phyloP scores from a whole-genome alignment of 768 basidiomycete species.

The Xerocomus spinulosus region DNA sequence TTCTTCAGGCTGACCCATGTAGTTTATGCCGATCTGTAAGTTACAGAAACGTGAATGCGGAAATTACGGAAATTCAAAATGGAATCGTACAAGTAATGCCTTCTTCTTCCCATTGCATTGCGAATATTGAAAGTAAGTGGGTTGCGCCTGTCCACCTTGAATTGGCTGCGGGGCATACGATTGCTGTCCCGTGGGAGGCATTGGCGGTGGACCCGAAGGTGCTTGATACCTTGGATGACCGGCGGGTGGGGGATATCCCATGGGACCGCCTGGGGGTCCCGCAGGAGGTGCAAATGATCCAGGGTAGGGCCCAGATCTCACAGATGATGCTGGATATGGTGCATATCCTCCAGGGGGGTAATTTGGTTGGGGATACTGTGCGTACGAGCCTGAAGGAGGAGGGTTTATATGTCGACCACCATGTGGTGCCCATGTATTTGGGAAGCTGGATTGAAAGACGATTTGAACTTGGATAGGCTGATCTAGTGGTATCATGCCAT shows the following conservation, averaged over 20 bases:
- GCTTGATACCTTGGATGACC: conserved; percentile 8
- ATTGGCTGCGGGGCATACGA: conserved; percentile 59
- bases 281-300: conserved; percentile 12
- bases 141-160: conserved; percentile 40
- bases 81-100: conserved; percentile 69
- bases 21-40: conserved; percentile 83
- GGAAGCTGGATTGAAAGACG: conserved; percentile 6
- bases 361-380: conserved; percentile 1
- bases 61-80: neutral
- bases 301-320: conserved; percentile 10
- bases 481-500: neutral
- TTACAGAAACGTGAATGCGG: neutral
- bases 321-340: conserved; percentile 8
- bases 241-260: neutral
- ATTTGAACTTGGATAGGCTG: neutral
- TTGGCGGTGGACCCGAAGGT: conserved; percentile 38
- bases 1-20: conserved; percentile 60
- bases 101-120: conserved; percentile 87
- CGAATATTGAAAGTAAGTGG: conserved; percentile 80
- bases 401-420: conserved; percentile 21
- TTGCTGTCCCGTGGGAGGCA: conserved; percentile 55
- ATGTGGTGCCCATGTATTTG: conserved; percentile 24
- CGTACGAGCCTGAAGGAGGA: conserved; percentile 8
- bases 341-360: conserved; percentile 21
- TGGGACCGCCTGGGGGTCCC: conserved; percentile 3